Percentiles rank a stretch among this genome's conserved stretches.
Conservation (phyloP, 1,284 basidiomycete genomes). For the Leccinum fallax region DNA sequence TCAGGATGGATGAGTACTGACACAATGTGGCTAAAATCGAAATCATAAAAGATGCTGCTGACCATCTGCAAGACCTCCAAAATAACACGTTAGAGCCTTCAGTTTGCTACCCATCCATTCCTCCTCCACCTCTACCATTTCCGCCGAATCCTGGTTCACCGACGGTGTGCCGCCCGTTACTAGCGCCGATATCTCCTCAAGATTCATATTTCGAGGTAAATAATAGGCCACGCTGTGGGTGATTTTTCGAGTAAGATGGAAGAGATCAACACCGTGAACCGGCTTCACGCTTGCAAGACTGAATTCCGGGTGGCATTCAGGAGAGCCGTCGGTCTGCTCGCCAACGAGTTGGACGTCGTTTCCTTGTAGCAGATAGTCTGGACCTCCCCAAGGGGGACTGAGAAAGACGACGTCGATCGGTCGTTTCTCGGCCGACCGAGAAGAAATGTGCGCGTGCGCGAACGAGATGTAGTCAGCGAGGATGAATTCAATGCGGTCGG, state of each 20-base stretch:
- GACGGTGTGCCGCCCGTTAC: conserved; percentile 23
- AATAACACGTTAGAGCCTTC: conserved; percentile 84
- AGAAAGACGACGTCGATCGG: conserved; percentile 88
- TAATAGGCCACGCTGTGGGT: conserved; percentile 88
- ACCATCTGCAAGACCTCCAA: conserved; percentile 69
- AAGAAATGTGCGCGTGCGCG: conserved; percentile 56
- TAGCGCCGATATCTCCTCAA: conserved; percentile 74
- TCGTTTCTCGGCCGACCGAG: conserved; percentile 32
- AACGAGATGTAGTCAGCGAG: conserved; percentile 87
- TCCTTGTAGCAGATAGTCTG: conserved; percentile 59
- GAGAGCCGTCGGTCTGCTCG: conserved; percentile 10
- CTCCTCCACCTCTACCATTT: conserved; percentile 82
- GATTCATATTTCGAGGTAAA: conserved; percentile 81
- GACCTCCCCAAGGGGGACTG: conserved; percentile 93
- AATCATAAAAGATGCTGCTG: conserved; percentile 60
- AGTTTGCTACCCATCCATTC: conserved; percentile 87
- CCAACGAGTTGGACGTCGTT: conserved; percentile 18
- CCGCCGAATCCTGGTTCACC: conserved; percentile 27
- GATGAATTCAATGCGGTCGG: conserved; percentile 92
- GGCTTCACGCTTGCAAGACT: conserved; percentile 76
- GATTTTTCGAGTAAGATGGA: conserved; percentile 67
- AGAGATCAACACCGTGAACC: conserved; percentile 80
- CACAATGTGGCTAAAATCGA: background rate
- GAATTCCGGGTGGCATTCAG: conserved; percentile 55
- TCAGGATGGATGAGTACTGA: background rate